These are phyloP conservation scores for Voacanga thouarsii DNA, from an alignment of 257 asterid genomes.

Conservation along the genomic window DNA sequence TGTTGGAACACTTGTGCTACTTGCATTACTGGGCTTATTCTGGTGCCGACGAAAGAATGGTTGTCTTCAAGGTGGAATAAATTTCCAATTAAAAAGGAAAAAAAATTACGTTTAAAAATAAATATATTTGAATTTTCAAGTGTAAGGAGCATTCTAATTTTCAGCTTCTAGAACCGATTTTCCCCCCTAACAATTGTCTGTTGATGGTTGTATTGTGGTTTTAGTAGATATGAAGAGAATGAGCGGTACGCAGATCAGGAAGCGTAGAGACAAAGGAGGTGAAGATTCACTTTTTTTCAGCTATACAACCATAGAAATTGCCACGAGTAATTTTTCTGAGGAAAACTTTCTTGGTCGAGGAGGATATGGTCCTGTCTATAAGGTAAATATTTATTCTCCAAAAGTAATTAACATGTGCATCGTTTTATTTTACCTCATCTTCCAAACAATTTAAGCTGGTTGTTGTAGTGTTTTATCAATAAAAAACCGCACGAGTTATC, in stretches of 20 bases:
- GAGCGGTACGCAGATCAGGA: neutral
- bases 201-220: neutral
- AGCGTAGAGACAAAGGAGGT: neutral
- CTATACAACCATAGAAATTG: neutral
- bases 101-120: too few relatives aligned
- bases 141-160: too few relatives aligned
- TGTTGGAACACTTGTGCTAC: neutral
- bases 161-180: too few relatives aligned
- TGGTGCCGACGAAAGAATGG: neutral
- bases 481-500: too few relatives aligned
- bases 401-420: too few relatives aligned
- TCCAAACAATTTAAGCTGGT: too few relatives aligned
- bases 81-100: too few relatives aligned
- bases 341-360: neutral
- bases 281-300: neutral
- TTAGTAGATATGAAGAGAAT: neutral
- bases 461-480: too few relatives aligned
- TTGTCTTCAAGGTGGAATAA: neutral
- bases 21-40: neutral
- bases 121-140: too few relatives aligned
- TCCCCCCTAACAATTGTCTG: neutral
- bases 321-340: neutral
- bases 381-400: neutral
- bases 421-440: too few relatives aligned
- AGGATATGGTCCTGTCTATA: neutral